A percentile compares a stretch with the other conserved stretches of the same genome.
phyloP scores from a whole-genome alignment of 1,139 yeast species.

The Saccharomyces hybrid region DNA sequence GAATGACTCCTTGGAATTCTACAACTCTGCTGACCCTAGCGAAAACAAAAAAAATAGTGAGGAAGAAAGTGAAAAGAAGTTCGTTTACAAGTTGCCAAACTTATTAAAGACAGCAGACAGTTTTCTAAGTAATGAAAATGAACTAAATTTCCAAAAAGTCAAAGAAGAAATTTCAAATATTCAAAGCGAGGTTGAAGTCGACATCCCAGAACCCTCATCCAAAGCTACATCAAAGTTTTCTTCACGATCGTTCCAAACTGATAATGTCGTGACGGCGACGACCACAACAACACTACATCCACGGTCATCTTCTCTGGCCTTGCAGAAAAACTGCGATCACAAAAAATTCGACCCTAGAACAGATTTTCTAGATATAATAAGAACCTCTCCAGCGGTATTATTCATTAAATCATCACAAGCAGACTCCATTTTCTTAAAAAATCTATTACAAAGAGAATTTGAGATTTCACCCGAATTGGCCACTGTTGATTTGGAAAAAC shows the following conservation, averaged over 20 bases:
- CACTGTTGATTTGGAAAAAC: constrained; percentile 68
- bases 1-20: neutral
- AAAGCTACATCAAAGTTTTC: neutral
- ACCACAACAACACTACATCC: neutral
- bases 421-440: constrained; percentile 53
- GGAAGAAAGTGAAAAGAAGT: neutral
- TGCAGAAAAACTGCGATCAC: neutral
- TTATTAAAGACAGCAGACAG: neutral
- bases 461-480: constrained; percentile 58
- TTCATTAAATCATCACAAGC: constrained; percentile 13
- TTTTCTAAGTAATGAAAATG: neutral
- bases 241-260: neutral
- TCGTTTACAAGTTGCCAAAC: neutral
- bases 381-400: constrained; percentile 20
- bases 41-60: neutral
- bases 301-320: neutral
- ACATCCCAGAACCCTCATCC: neutral
- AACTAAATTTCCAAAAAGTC: constrained; percentile 3
- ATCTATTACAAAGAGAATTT: constrained; percentile 49
- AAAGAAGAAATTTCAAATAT: constrained; percentile 8
- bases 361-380: constrained; percentile 15
- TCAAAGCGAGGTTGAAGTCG: constrained; percentile 4
- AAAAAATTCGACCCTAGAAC: constrained; percentile 7
- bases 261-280: neutral
- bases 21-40: neutral